phyloP scores from a whole-genome alignment of 2,329 filamentous ascomycete species.

The Calonectria pseudoturangicola region DNA sequence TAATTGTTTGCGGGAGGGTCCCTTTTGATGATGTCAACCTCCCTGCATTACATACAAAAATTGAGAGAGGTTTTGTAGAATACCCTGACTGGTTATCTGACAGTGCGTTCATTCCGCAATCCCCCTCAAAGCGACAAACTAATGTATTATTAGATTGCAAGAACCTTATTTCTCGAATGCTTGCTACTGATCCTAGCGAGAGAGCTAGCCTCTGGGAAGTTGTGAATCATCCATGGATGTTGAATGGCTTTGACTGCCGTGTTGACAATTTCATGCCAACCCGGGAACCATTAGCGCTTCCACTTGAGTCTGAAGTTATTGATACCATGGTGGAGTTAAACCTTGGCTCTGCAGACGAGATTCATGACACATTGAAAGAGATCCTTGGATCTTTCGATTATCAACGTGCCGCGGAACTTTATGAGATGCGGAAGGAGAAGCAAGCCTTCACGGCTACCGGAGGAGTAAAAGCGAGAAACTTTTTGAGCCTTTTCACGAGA shows the following conservation, averaged over 20 bases:
- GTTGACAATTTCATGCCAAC: slow-evolving; percentile 91
- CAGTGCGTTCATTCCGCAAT: slow-evolving; percentile 73
- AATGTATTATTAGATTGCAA: slow-evolving; percentile 83
- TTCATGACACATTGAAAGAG: slow-evolving; percentile 86
- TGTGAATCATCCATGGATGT: slow-evolving; percentile 96
- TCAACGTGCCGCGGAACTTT: slow-evolving; percentile 83
- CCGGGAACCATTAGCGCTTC: slow-evolving; percentile 88
- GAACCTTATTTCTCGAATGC: slow-evolving; percentile 93
- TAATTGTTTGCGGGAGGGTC: slow-evolving; percentile 96
- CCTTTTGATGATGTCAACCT: slow-evolving; percentile 99
- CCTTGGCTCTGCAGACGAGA: slow-evolving; percentile 90
- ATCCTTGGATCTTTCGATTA: slow-evolving; percentile 95
- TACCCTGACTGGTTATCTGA: slow-evolving; percentile 94
- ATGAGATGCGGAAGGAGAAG: slow-evolving; percentile 79
- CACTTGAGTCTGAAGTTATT: slow-evolving; percentile 88
- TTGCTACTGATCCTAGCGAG: slow-evolving; percentile 93
- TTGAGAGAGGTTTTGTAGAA: slow-evolving; percentile 96
- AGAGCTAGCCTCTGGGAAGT: slow-evolving; percentile 92
- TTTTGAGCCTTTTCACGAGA: slow-evolving; percentile 87
- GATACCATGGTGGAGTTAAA: slow-evolving; percentile 98
- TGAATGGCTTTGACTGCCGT: slow-evolving; percentile 88
- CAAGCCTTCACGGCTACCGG: slow-evolving; percentile 68
- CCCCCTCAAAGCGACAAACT: slow-evolving; percentile 52
- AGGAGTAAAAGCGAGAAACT: slow-evolving; percentile 81
- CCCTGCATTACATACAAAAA: slow-evolving; percentile 97